phyloP scores from a whole-genome alignment of 495 filamentous ascomycete species.

The Lasiosphaeriaceae sp. region DNA sequence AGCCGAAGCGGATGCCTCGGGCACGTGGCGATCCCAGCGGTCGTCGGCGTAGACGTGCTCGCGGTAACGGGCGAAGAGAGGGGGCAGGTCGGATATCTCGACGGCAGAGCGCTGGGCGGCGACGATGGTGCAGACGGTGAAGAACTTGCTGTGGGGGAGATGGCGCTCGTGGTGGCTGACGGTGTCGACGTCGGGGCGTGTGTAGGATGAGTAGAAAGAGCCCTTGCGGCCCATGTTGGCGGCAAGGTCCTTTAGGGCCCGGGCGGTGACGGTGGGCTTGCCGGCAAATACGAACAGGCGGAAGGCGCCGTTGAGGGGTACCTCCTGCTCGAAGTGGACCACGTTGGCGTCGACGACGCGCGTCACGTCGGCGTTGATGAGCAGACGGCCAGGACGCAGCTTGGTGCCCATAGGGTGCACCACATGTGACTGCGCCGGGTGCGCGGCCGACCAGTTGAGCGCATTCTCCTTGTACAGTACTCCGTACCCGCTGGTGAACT shows the following conservation, averaged over 20 bases:
- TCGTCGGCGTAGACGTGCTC: slow-evolving; percentile 87
- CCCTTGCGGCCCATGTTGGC: slow-evolving; percentile 56
- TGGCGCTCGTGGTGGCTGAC: slow-evolving; percentile 76
- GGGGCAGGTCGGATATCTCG: slow-evolving; percentile 64
- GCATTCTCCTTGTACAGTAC: slow-evolving; percentile 61
- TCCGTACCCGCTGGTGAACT: slow-evolving; percentile 68
- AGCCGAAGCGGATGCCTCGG: slow-evolving; percentile 64
- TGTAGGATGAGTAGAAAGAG: slow-evolving; percentile 67
- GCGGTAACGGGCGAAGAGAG: slow-evolving; percentile 65
- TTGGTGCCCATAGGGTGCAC: slow-evolving; percentile 60
- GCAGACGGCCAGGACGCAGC: slow-evolving; percentile 63
- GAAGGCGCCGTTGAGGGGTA: slow-evolving; percentile 84
- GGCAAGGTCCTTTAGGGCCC: slow-evolving; percentile 66
- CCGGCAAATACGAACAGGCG: slow-evolving; percentile 82
- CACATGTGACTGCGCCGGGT: slow-evolving; percentile 65
- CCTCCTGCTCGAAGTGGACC: slow-evolving; percentile 82
- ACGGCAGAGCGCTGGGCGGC: slow-evolving; percentile 58
- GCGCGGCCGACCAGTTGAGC: slow-evolving; percentile 61
- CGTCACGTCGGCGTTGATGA: slow-evolving; percentile 73
- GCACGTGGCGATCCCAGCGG: slow-evolving; percentile 66
- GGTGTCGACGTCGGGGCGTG: slow-evolving; percentile 54
- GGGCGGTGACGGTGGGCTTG: slow-evolving; percentile 52
- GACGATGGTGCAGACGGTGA: slow-evolving; percentile 72
- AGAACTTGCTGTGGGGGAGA: slow-evolving; percentile 79
- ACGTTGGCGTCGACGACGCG: slow-evolving; percentile 80